Conservation (phyloP, 2,329 filamentous ascomycete genomes). For the Penicillium sp. region DNA sequence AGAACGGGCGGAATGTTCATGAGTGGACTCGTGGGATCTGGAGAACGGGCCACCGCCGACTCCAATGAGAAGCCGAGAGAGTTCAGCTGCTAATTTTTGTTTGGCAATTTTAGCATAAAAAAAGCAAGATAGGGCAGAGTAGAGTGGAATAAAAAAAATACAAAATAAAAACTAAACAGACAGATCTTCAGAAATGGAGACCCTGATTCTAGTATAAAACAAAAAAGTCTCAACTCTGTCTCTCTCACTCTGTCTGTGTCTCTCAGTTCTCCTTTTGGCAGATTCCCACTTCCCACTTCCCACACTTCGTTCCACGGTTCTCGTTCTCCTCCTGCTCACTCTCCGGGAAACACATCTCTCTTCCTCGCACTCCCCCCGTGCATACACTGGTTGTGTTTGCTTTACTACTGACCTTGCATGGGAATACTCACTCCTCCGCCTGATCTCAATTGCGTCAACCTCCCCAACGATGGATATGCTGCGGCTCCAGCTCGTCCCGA, state of each 20-base stretch:
- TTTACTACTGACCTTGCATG: too few species aligned
- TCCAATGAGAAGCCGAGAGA: conserved; percentile 16
- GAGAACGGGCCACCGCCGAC: conserved; percentile 17
- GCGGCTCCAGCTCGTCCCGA: conserved; percentile 31
- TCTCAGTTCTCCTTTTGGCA: neutral
- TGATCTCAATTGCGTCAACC: conserved; percentile 8
- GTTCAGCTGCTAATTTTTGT: conserved; percentile 5
- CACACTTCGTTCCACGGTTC: neutral
- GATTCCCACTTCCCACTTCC: conserved; percentile 1
- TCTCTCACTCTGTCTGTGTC: neutral
- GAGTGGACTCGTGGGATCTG: conserved; percentile 8
- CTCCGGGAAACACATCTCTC: neutral
- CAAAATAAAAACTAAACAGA: too few species aligned
- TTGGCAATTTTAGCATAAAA: neutral
- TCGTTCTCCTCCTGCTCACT: neutral
- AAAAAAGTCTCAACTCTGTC: too few species aligned
- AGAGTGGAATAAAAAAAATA: too few species aligned
- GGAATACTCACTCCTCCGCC: neutral
- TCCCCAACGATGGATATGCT: conserved; percentile 39
- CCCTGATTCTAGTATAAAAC: too few species aligned
- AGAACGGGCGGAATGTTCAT: neutral
- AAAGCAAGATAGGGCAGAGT: too few species aligned
- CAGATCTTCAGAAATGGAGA: too few species aligned
- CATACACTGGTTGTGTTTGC: too few species aligned
- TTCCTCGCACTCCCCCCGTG: too few species aligned